Base-by-base conservation (phyloP, 2,329 filamentous ascomycete species). In the Sclerotinia trifoliorum region DNA sequence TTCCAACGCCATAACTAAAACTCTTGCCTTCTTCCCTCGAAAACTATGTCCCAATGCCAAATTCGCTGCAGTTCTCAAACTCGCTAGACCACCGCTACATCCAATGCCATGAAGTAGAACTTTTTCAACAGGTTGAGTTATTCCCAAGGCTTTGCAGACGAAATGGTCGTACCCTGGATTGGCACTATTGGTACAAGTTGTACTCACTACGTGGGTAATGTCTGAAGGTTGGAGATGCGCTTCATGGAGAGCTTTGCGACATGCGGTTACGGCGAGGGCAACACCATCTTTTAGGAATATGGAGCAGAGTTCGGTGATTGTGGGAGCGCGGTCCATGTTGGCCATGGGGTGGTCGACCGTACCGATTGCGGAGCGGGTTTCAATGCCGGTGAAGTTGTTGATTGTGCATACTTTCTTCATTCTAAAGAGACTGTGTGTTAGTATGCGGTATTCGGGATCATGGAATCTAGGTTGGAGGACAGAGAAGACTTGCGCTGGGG, bases 111-210 rank as follows among this genome's bases (percentile, higher is more conserved):
- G 87, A 21, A 91, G 80, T 5, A 90, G 80, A 7, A 88, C 85
- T 74, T 88, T 89, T 73, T 91, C 87, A 2, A 88, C 83, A n/a
- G 79, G 79, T 46, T 83, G 80, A n/a, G 80, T 80, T 42, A 90
- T 80, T 0, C 86, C 86, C 2, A 91, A 78, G 5, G 81, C 79
- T 74, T 85, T 86, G 65, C 83, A 83, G 32, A 90, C 85, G 70
- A 82, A 88, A 76, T 90, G 86, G 72, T 90, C 88, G 74, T 87
- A 90, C 1, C 88, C 88, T 0, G 88, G 88, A 75, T 90, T 90
- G 21, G 87, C 87, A 71, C 86, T 89, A 75, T 90, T 86, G 11
- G 88, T 91, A 75, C 88, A 90, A 6, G 88, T 90, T 0, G 87
- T 89, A 32, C 87, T 85, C 11, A 91, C 87, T 52, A 90, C 81